A percentile compares a stretch with the other conserved stretches of the same genome.
These are phyloP conservation scores for Suillus subaureus DNA, from an alignment of 768 basidiomycete species.

Conservation along the genomic window DNA sequence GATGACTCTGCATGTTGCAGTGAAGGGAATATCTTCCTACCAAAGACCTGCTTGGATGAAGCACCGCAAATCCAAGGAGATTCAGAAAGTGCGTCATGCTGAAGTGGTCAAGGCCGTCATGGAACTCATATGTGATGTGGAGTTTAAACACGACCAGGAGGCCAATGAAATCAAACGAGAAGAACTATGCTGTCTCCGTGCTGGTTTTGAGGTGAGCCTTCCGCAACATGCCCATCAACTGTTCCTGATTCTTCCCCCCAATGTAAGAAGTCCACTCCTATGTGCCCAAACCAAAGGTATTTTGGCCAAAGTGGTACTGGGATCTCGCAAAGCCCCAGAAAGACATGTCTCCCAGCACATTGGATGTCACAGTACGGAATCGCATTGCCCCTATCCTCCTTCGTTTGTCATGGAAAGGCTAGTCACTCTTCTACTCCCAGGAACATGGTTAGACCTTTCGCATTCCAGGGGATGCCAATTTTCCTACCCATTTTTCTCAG, in stretches of 20 bases:
- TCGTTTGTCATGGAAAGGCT: conserved; percentile 83
- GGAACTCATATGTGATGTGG: conserved; percentile 48
- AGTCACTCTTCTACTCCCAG: conserved; percentile 83
- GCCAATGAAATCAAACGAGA: conserved; percentile 38
- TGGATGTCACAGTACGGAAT: conserved; percentile 86
- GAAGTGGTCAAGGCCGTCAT: conserved; percentile 70
- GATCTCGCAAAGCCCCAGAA: conserved; percentile 79
- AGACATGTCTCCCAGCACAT: conserved; percentile 62
- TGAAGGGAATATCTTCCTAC: conserved; percentile 91
- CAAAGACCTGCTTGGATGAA: conserved; percentile 94
- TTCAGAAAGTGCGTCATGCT: conserved; percentile 52
- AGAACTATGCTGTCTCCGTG: conserved; percentile 40
- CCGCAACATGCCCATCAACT: conserved; percentile 22
- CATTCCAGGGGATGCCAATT: too few relatives aligned
- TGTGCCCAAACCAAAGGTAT: conserved; percentile 45
- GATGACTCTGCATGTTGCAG: conserved; percentile 92
- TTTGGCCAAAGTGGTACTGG: conserved; percentile 99
- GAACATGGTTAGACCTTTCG: conserved; percentile 92
- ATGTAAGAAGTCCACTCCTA: conserved; percentile 32
- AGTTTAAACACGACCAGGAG: conserved; percentile 44
- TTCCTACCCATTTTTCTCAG: conserved; percentile 40
- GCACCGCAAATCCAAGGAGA: conserved; percentile 71
- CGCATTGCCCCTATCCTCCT: conserved; percentile 84
- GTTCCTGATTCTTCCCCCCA: conserved; percentile 7
- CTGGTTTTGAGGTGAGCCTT: conserved; percentile 44